Percentiles rank a stretch among this genome's conserved stretches.
Conservation (phyloP, 108 stramenopile species). For the Pseudonitzschia multiseries region DNA sequence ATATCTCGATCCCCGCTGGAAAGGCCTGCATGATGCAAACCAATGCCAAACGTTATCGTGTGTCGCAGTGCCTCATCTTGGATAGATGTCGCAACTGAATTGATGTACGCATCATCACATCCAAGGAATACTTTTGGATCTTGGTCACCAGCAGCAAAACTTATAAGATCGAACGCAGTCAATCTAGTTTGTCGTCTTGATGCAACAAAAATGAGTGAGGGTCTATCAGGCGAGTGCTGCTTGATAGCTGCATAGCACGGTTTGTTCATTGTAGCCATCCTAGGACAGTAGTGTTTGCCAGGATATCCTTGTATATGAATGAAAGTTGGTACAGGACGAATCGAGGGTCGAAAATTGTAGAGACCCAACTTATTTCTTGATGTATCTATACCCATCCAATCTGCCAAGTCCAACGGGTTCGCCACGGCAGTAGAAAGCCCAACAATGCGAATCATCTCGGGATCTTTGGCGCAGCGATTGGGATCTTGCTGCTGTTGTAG, state of each 20-base stretch:
- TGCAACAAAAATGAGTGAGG: conserved; percentile 94
- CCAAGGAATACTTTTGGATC: conserved; percentile 76
- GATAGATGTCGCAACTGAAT: conserved; percentile 58
- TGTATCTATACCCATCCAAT: conserved; percentile 95
- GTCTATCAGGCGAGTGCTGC: conserved; percentile 89
- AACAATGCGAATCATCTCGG: conserved; percentile 78
- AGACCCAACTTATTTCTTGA: conserved; percentile 54
- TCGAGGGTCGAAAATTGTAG: conserved; percentile 96
- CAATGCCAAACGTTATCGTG: conserved; percentile 95
- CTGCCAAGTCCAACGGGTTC: conserved; percentile 94
- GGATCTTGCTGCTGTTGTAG: conserved; percentile 35
- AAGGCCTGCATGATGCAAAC: conserved; percentile 97
- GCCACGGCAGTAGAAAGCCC: conserved; percentile 97
- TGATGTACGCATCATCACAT: conserved; percentile 72
- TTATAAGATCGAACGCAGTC: conserved; percentile 93
- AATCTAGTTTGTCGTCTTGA: conserved; percentile 93
- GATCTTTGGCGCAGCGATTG: conserved; percentile 25
- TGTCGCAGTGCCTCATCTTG: conserved; percentile 91
- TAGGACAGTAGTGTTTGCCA: conserved; percentile 92
- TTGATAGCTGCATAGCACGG: conserved; percentile 97
- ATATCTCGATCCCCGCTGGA: conserved; percentile 63
- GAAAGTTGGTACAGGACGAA: conserved; percentile 93
- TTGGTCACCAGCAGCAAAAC: conserved; percentile 82
- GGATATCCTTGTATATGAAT: conserved; percentile 96
- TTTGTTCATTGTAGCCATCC: conserved; percentile 99